Evolutionary conservation across 108 stramenopile genomes (phyloP).

Genomic region (Cylindrotheca fusiformis): DNA sequence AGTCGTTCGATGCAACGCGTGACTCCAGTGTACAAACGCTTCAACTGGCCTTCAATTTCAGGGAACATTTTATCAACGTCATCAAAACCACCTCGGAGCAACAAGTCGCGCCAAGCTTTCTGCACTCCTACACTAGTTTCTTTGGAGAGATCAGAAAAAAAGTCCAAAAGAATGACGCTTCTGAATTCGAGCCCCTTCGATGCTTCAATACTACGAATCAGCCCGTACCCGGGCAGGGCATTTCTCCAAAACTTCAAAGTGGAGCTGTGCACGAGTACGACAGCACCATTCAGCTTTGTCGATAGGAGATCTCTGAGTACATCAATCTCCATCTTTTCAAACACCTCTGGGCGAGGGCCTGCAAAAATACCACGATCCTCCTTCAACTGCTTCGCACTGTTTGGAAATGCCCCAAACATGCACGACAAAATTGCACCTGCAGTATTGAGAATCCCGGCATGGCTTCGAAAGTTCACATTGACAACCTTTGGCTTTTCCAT

Average conservation of each 20-base stretch:
- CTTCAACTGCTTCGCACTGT: conserved; percentile 35
- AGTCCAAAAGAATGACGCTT: conserved; percentile 55
- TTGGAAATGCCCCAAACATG: conserved; percentile 40
- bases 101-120: conserved; percentile 45
- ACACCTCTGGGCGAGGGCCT: conserved; percentile 50
- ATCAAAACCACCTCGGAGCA: conserved; percentile 24
- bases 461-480: conserved; percentile 55
- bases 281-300: conserved; percentile 17
- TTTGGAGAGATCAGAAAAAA: conserved; percentile 39
- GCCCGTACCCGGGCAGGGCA: conserved; percentile 22
- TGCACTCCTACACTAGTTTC: conserved; percentile 14
- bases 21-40: conserved; percentile 52
- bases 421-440: conserved; percentile 40
- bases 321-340: conserved; percentile 21
- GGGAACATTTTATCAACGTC: conserved; percentile 17
- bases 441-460: conserved; percentile 47
- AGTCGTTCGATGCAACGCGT: conserved; percentile 49
- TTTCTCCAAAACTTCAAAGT: conserved; percentile 16
- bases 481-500: conserved; percentile 46
- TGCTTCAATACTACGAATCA: conserved; percentile 48
- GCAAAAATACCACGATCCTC: conserved; percentile 46
- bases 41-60: conserved; percentile 48
- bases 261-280: conserved; percentile 44
- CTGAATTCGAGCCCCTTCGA: conserved; percentile 61
- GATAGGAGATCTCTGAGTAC: conserved; percentile 3